These are phyloP conservation scores for Globisporangium camurandrum DNA, from an alignment of 352 stramenopile genomes.

Conservation along the genomic window DNA sequence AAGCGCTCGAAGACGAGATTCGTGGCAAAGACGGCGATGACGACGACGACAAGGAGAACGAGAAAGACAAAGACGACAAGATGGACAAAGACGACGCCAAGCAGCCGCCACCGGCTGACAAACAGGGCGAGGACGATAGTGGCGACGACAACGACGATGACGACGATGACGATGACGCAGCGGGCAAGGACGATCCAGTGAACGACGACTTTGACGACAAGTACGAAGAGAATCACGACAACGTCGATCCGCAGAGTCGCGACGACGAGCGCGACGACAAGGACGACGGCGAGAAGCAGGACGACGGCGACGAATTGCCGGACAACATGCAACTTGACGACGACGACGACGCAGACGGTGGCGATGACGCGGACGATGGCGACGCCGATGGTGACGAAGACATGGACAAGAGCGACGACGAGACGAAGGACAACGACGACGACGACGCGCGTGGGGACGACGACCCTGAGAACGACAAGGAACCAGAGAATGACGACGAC, in stretches of 20 bases:
- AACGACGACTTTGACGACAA: conserved; percentile 89
- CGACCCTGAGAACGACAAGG: conserved; percentile 52
- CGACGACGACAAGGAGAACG: conserved; percentile 68
- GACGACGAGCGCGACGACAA: conserved; percentile 49
- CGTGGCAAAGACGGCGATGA: conserved; percentile 86
- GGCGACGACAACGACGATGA: conserved; percentile 27
- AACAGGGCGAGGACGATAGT: conserved; percentile 32
- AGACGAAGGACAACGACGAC: conserved; percentile 28
- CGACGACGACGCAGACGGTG: conserved; percentile 26
- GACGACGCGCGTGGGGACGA: conserved; percentile 34
- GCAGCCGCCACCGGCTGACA: conserved; percentile 31
- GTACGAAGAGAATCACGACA: conserved; percentile 67
- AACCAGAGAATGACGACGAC: conserved; percentile 37
- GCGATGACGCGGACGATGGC: conserved; percentile 32
- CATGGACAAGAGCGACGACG: conserved; percentile 34
- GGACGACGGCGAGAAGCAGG: conserved; percentile 32
- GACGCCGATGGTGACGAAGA: conserved; percentile 43
- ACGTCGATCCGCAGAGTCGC: conserved; percentile 46
- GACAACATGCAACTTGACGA: conserved; percentile 85
- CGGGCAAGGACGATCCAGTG: conserved; percentile 81
- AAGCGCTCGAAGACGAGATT: conserved; percentile 84
- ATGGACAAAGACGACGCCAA: conserved; percentile 33
- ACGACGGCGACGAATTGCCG: conserved; percentile 65
- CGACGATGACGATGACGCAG: conserved; percentile 35
- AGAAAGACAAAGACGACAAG: conserved; percentile 47